Percentiles rank a stretch among this genome's conserved stretches.
These are phyloP conservation scores for Lupinus albus DNA, from an alignment of 306 rosid genomes.

Conservation along the genomic window DNA sequence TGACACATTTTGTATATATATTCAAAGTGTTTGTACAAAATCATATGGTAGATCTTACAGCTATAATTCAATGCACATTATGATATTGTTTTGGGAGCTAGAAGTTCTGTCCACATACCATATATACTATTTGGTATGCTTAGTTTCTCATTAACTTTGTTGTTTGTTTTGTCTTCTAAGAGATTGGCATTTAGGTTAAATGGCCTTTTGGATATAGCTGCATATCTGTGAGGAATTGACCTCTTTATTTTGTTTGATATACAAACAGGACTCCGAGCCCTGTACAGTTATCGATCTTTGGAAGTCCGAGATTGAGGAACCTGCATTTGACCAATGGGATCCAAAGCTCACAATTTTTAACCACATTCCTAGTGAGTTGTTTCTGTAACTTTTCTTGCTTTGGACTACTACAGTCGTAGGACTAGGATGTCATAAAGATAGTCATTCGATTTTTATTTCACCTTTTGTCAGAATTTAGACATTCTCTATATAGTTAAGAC, in stretches of 20 bases:
- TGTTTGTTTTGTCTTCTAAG: neutral
- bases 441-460: neutral
- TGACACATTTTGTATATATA: neutral
- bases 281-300: constrained; percentile 4
- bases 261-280: constrained; percentile 3
- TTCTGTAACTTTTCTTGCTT: neutral
- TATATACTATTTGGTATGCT: neutral
- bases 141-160: neutral
- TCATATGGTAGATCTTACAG: neutral
- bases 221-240: neutral
- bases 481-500: neutral
- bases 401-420: neutral
- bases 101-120: neutral
- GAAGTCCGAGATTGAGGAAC: constrained; percentile 16
- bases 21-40: constrained; percentile 6
- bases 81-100: neutral
- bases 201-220: neutral
- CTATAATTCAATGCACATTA: neutral
- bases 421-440: neutral
- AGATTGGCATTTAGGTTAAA: neutral
- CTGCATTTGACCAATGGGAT: neutral
- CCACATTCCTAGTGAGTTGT: constrained; percentile 1
- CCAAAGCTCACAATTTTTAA: neutral
- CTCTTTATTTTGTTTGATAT: neutral
- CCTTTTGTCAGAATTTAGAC: neutral